Base-by-base conservation (phyloP, 192 early-diverging fungal species). In the Gigaspora rosea region DNA sequence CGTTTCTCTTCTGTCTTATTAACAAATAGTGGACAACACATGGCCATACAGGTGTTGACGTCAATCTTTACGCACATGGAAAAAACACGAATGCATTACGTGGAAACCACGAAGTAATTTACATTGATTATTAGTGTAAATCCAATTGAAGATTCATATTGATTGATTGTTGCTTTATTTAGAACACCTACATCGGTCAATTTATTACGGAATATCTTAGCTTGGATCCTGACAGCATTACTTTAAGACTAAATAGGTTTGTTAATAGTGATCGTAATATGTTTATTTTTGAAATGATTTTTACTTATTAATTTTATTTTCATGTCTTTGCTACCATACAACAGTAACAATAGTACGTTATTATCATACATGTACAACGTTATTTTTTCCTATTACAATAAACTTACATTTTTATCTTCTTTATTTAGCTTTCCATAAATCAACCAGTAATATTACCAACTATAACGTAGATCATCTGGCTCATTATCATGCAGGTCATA, bases 31-130 rank as follows among this genome's bases (percentile, higher is more conserved):
- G 92, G 93, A 83, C 95, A 11, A 97, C 97, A 0, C 93, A 93
- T 81, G 96, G 96, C 8, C 97, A 99, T 78, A 93, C 93, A 62
- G 96, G 91, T 2, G 95, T 97, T 16, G 97, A 99, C 81, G 97
- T 99, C 12, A 98, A 89, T 32, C 76, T 93, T 12, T 93, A 90
- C 78, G 91, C 92, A 0, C 82, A 85, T 50, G 90, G 91, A 4
- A 54, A 66, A 11, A 78, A 77, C 5, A 83, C 79, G 18, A 77
- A 78, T 51, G 13, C 41, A n/a, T 67, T 93, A 57, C 79, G 79
- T 12, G 91, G 91, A 27, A 89, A 81, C 78, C 84, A 90, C 78
- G 92, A 93, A 49, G 72, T 73, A 73, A 73, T 16, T 41, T 33
- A 58, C 4, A 54, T 20, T 73, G 18, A 56, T 59, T 16, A 9